A percentile compares a stretch with the other conserved stretches of the same genome.
Evolutionary conservation across 73 alveolate species (phyloP).

Genomic region (Halteria grandinella): DNA sequence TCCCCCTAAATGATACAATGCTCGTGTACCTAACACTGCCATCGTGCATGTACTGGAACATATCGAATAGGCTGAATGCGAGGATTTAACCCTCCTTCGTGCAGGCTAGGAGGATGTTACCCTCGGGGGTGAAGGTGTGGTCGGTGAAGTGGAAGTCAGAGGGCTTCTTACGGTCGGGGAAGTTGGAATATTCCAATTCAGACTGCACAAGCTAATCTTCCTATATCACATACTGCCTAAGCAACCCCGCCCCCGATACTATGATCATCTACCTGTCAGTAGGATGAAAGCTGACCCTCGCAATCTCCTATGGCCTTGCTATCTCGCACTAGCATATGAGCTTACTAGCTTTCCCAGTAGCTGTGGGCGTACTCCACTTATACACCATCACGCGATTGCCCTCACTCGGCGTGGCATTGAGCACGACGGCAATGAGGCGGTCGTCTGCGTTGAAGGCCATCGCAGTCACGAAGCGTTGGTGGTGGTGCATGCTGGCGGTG

Average conservation of each 20-base stretch:
- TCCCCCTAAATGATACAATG: background rate
- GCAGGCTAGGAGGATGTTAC: conserved; percentile 4
- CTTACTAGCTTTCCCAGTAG: too few relatives aligned
- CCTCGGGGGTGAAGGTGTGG: conserved; percentile 46
- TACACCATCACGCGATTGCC: conserved; percentile 19
- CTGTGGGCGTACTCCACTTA: conserved; percentile 31
- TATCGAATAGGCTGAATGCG: conserved; percentile 22
- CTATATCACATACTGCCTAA: conserved; percentile 1
- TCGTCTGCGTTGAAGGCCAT: conserved; percentile 47
- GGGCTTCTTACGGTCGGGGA: conserved; percentile 6
- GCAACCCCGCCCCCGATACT: conserved; percentile 6
- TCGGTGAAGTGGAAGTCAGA: conserved; percentile 19
- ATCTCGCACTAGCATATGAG: conserved; percentile 41
- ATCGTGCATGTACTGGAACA: conserved; percentile 15
- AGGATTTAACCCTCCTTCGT: conserved; percentile 30
- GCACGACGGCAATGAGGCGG: conserved; percentile 25
- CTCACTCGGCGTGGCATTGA: conserved; percentile 36
- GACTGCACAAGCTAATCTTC: conserved; percentile 13
- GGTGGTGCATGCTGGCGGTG: conserved; percentile 64
- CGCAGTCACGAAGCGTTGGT: conserved; percentile 23
- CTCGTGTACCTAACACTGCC: background rate
- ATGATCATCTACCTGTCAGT: conserved; percentile 44
- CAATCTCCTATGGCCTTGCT: conserved; percentile 19
- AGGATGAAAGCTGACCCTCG: conserved; percentile 39
- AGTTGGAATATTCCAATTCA: background rate